Conservation (phyloP, 305 asterid species). For the Ajuga reptans region DNA sequence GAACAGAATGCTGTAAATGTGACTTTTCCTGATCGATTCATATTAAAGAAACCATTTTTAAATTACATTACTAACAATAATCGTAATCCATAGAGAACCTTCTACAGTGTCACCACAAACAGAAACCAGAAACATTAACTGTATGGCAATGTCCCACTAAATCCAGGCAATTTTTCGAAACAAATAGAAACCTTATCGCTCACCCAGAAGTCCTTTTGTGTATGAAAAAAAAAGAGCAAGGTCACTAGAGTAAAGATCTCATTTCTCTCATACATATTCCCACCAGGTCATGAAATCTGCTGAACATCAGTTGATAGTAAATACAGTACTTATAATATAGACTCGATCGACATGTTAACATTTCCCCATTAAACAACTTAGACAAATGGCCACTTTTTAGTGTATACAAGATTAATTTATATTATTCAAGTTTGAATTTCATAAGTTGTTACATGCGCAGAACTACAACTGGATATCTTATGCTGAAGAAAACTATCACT, state of each 20-base stretch:
- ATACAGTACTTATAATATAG: neutral
- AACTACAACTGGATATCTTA: neutral
- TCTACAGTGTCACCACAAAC: neutral
- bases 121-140: neutral
- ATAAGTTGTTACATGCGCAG: too few relatives aligned
- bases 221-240: neutral
- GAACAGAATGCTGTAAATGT: too few relatives aligned
- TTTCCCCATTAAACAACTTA: too few relatives aligned
- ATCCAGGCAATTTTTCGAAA: neutral
- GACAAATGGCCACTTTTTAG: too few relatives aligned
- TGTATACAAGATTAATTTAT: too few relatives aligned
- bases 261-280: neutral
- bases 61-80: neutral
- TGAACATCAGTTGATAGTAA: neutral
- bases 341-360: neutral
- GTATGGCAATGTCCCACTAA: neutral
- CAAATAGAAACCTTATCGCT: neutral
- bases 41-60: neutral
- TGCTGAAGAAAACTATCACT: slow-evolving; percentile 15
- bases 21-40: neutral
- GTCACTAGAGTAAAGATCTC: neutral
- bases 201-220: neutral
- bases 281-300: neutral
- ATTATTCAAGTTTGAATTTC: too few relatives aligned
- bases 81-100: neutral